A percentile compares a stretch with the other conserved stretches of the same genome.
Conservation (phyloP, 164 flowering plant genomes). For the Saururus chinensis region DNA sequence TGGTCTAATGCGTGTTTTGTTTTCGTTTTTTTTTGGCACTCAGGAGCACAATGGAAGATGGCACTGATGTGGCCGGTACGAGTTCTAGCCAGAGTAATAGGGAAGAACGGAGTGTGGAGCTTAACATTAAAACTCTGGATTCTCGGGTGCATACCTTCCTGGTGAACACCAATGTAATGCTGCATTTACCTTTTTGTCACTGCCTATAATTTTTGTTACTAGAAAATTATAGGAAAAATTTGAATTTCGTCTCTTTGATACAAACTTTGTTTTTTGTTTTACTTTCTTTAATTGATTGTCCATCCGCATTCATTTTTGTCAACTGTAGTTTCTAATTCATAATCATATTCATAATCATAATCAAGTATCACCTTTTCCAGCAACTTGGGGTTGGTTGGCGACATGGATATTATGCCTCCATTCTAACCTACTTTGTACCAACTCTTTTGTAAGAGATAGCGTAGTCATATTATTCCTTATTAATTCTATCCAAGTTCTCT, state of each 20-base stretch:
- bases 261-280: not conserved
- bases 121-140: conserved; percentile 88
- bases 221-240: not conserved
- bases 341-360: too few relatives aligned
- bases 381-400: too few relatives aligned
- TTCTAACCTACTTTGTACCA: too few relatives aligned
- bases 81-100: conserved; percentile 31
- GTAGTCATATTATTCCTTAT: too few relatives aligned
- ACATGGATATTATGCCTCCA: too few relatives aligned
- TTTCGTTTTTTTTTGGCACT: too few relatives aligned
- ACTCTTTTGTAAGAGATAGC: too few relatives aligned
- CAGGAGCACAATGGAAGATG: conserved; percentile 47
- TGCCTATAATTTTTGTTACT: not conserved
- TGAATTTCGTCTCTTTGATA: not conserved
- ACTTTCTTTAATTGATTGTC: not conserved
- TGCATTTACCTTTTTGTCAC: not conserved
- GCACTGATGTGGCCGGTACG: conserved; percentile 35
- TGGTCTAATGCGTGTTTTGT: too few relatives aligned
- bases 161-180: conserved; percentile 61
- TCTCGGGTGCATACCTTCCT: conserved; percentile 63
- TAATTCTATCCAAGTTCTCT: too few relatives aligned
- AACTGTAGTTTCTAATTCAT: too few relatives aligned
- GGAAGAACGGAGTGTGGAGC: conserved; percentile 52
- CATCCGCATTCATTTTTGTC: too few relatives aligned
- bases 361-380: too few relatives aligned